Evolutionary conservation across 495 filamentous ascomycete species (phyloP).

Genomic region (Penicillium ucsense): DNA sequence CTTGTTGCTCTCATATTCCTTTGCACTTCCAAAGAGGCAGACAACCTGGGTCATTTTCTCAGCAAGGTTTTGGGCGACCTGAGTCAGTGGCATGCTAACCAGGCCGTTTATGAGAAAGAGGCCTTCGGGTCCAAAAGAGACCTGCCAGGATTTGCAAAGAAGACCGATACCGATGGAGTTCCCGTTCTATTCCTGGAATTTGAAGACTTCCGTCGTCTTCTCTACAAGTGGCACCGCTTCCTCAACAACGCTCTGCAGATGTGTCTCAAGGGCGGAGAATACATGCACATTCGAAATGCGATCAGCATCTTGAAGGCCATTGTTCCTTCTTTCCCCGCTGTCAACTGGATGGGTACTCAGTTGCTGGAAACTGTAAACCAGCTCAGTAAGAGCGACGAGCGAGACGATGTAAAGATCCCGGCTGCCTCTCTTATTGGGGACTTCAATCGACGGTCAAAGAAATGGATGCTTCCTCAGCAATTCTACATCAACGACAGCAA

Average conservation of each 20-base stretch:
- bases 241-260: conserved; percentile 64
- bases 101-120: conserved; percentile 66
- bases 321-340: conserved; percentile 68
- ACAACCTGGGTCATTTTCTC: conserved; percentile 82
- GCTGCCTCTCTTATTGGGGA: conserved; percentile 78
- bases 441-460: conserved; percentile 64
- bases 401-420: conserved; percentile 84
- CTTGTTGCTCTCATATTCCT: conserved; percentile 74
- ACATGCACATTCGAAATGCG: conserved; percentile 96
- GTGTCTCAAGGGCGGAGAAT: conserved; percentile 73
- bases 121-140: conserved; percentile 55
- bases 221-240: conserved; percentile 83
- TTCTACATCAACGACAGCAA: conserved; percentile 40
- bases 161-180: conserved; percentile 51
- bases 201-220: conserved; percentile 73
- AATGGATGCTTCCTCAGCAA: conserved; percentile 79
- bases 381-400: conserved; percentile 57
- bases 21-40: conserved; percentile 80
- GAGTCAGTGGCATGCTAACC: conserved; percentile 71
- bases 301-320: conserved; percentile 82
- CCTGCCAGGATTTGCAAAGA: conserved; percentile 59
- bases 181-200: conserved; percentile 62
- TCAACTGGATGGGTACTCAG: conserved; percentile 76
- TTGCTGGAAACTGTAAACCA: conserved; percentile 57
- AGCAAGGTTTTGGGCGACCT: conserved; percentile 71